phyloP scores from a whole-genome alignment of 371 early-diverging fungal genomes.

The Lichtheimia hyalospora region DNA sequence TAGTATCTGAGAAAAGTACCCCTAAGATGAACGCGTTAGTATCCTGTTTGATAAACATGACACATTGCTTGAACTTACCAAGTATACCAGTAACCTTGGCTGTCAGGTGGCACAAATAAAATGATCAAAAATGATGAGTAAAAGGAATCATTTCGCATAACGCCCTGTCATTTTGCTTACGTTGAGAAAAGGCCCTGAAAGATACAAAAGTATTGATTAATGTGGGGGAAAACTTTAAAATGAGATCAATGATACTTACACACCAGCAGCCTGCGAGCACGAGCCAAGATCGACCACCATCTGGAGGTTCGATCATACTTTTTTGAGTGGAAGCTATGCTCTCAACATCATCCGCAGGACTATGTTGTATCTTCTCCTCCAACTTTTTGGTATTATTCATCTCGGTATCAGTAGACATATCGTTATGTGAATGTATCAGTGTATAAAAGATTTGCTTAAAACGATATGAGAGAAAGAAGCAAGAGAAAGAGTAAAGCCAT shows the following conservation, averaged over 20 bases:
- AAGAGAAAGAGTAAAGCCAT: background rate
- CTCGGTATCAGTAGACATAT: background rate
- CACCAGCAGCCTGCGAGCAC: constrained; percentile 34
- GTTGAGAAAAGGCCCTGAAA: constrained; percentile 37
- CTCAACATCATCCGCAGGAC: constrained; percentile 3
- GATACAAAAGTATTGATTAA: background rate
- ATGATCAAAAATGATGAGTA: constrained; percentile 1
- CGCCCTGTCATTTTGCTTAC: constrained; percentile 18
- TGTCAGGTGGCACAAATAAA: constrained; percentile 3
- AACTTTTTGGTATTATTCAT: background rate
- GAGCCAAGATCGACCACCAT: constrained; percentile 35
- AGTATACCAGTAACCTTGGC: constrained; percentile 39
- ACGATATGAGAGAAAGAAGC: background rate
- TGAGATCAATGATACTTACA: constrained; percentile 17
- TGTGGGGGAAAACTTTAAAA: background rate
- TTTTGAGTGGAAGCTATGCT: constrained; percentile 1
- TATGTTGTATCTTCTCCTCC: background rate
- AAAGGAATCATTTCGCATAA: background rate
- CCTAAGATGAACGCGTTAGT: constrained; percentile 3
- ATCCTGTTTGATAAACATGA: background rate
- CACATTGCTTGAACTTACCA: constrained; percentile 3
- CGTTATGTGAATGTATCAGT: too few relatives aligned
- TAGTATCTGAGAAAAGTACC: constrained; percentile 41
- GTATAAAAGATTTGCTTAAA: background rate
- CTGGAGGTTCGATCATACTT: constrained; percentile 17